phyloP scores from a whole-genome alignment of 2,329 filamentous ascomycete genomes.

The Aspergillus ochraceus region DNA sequence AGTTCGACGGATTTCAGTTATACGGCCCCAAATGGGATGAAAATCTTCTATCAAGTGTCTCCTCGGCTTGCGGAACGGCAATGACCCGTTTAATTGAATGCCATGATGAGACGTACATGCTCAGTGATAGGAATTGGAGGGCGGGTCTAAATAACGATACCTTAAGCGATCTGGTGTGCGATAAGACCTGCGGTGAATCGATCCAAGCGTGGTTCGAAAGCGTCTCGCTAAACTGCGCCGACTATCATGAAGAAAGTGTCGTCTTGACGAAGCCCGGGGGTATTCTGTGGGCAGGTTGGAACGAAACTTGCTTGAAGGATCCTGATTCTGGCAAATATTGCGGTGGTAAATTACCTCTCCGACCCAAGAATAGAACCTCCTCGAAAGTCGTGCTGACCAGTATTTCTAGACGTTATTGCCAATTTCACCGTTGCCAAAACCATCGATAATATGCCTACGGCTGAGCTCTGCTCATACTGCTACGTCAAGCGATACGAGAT shows the following conservation, averaged over 20 bases:
- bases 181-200: slow-evolving; percentile 7
- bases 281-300: slow-evolving; percentile 3
- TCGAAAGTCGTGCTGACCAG: neutral
- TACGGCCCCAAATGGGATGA: neutral
- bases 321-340: neutral
- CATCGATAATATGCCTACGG: slow-evolving; percentile 17
- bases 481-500: slow-evolving; percentile 16
- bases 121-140: neutral
- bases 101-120: neutral
- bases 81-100: neutral
- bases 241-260: neutral
- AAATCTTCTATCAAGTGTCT: neutral
- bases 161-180: slow-evolving; percentile 16
- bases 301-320: slow-evolving; percentile 3
- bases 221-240: slow-evolving; percentile 7
- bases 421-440: slow-evolving; percentile 14
- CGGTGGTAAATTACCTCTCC: neutral
- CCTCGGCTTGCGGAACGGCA: neutral
- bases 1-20: neutral
- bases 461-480: slow-evolving; percentile 26
- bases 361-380: neutral
- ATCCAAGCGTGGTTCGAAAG: slow-evolving; percentile 9
- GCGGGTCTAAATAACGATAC: neutral
- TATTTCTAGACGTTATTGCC: slow-evolving; percentile 10
- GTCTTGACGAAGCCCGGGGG: neutral